A percentile compares a stretch with the other conserved stretches of the same genome.
These are phyloP conservation scores for Crithidia sp. DNA, from an alignment of 208 protist species.

Conservation along the genomic window DNA sequence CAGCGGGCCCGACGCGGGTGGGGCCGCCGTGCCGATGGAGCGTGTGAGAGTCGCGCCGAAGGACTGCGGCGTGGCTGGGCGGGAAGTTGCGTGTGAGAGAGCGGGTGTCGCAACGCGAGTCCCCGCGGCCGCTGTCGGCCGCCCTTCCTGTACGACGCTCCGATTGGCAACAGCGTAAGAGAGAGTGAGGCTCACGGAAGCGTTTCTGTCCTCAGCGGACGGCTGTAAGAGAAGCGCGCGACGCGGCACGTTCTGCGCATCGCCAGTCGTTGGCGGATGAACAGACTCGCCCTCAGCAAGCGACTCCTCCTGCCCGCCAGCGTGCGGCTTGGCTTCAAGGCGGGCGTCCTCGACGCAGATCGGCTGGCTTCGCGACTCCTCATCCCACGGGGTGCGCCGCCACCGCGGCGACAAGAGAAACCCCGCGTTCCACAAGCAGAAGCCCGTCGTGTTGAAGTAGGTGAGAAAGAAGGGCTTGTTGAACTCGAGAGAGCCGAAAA, in stretches of 20 bases:
- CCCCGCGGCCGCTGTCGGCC: neutral
- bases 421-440: conserved; percentile 86
- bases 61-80: conserved; percentile 4
- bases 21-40: neutral
- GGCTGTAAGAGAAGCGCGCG: neutral
- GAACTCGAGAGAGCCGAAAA: conserved; percentile 84
- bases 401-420: conserved; percentile 67
- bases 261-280: neutral
- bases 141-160: neutral
- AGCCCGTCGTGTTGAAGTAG: conserved; percentile 91
- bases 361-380: conserved; percentile 39
- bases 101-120: neutral
- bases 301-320: conserved; percentile 1
- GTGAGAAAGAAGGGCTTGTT: conserved; percentile 92
- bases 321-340: conserved; percentile 17
- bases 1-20: neutral
- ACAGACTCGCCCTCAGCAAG: neutral
- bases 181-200: conserved; percentile 9
- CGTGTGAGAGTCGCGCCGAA: neutral
- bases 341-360: conserved; percentile 62
- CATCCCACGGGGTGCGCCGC: conserved; percentile 58
- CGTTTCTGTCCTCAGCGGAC: neutral
- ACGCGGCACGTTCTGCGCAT: neutral
- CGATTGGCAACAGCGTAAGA: conserved; percentile 11
- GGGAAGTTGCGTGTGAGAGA: neutral